phyloP scores from a whole-genome alignment of 495 filamentous ascomycete species.

The Eremomyces bilateralis region DNA sequence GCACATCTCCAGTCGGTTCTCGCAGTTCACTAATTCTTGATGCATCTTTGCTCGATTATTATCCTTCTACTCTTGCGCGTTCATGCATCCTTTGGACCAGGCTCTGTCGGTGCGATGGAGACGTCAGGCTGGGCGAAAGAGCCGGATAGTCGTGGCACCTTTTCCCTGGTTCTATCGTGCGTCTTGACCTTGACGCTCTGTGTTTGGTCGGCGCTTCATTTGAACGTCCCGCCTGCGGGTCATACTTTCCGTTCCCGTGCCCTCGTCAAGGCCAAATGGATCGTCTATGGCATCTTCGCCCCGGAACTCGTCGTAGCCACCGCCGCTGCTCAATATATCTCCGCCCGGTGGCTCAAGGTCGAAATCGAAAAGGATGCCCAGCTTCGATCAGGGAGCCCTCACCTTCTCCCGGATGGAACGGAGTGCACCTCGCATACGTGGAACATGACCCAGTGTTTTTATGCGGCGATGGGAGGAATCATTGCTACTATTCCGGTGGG shows the following conservation, averaged over 20 bases:
- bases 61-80: too few species aligned
- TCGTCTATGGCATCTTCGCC: neutral
- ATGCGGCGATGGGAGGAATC: neutral
- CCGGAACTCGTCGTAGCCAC: neutral
- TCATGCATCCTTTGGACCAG: too few species aligned
- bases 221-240: conserved; percentile 1
- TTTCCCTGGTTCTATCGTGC: conserved; percentile 1
- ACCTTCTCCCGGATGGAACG: neutral
- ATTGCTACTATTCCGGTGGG: too few species aligned
- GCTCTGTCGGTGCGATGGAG: too few species aligned
- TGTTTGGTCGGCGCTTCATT: conserved; percentile 3
- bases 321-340: neutral
- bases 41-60: too few species aligned
- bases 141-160: conserved; percentile 2
- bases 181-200: conserved; percentile 3
- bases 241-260: neutral
- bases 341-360: neutral
- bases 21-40: too few species aligned
- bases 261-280: neutral
- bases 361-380: neutral
- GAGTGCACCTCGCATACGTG: neutral
- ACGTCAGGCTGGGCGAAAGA: too few species aligned
- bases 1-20: too few species aligned
- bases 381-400: neutral
- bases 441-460: neutral